A percentile compares a stretch with the other conserved stretches of the same genome.
These are phyloP conservation scores for Nicotiana tomentosiformis DNA, from an alignment of 257 asterid genomes.

Conservation along the genomic window DNA sequence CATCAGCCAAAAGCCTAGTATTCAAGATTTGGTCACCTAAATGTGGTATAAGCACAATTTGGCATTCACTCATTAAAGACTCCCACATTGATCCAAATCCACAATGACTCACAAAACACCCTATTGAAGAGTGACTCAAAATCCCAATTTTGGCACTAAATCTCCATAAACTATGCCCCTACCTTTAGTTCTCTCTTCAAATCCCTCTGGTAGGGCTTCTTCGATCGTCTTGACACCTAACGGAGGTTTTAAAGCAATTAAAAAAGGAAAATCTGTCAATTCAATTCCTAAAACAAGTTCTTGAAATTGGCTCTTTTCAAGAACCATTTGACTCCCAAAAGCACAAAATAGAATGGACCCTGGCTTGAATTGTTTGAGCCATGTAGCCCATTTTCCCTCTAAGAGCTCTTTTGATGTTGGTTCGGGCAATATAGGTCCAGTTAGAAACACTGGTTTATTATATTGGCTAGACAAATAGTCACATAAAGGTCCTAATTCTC, in stretches of 20 bases:
- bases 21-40: constrained; percentile 66
- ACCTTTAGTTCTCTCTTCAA: constrained; percentile 46
- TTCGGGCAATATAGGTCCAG: constrained; percentile 64
- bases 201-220: constrained; percentile 77
- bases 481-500: constrained; percentile 56
- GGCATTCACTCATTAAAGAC: constrained; percentile 57
- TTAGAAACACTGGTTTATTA: constrained; percentile 44
- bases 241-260: constrained; percentile 57
- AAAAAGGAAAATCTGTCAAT: constrained; percentile 60
- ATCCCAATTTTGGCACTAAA: constrained; percentile 66
- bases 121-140: constrained; percentile 62
- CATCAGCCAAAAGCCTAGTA: constrained; percentile 59
- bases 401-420: constrained; percentile 20
- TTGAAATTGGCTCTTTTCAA: constrained; percentile 45
- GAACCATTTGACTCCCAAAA: constrained; percentile 56
- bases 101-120: constrained; percentile 87
- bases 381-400: constrained; percentile 46
- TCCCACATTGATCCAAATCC: constrained; percentile 96
- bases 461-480: constrained; percentile 55
- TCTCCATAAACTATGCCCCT: constrained; percentile 58
- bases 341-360: constrained; percentile 56
- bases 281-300: constrained; percentile 64
- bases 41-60: constrained; percentile 59
- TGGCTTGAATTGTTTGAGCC: constrained; percentile 44
- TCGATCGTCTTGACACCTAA: constrained; percentile 40